Conservation (phyloP, 2,329 filamentous ascomycete genomes). For the Tolypocladium tundrense region DNA sequence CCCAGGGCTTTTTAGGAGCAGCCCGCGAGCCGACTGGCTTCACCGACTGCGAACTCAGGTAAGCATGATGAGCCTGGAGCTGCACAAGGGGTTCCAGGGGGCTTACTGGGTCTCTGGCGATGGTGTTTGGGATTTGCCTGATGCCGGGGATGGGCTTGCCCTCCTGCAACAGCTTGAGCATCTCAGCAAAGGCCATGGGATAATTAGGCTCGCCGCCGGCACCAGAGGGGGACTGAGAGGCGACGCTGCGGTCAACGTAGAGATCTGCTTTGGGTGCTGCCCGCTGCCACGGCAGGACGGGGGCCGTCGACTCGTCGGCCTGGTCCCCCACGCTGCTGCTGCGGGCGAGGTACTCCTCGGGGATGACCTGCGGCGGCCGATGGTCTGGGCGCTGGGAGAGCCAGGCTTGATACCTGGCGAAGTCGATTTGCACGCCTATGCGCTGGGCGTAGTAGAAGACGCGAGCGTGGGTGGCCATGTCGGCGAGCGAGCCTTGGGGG, state of each 20-base stretch:
- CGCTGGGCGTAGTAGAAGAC: constrained; percentile 53
- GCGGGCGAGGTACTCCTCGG: constrained; percentile 17
- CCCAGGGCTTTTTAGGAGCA: constrained; percentile 63
- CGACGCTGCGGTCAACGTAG: constrained; percentile 28
- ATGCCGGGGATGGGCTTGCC: constrained; percentile 82
- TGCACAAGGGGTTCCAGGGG: background rate
- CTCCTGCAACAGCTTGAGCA: constrained; percentile 74
- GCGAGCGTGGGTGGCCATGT: constrained; percentile 56
- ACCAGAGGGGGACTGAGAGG: constrained; percentile 9
- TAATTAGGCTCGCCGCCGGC: constrained; percentile 53
- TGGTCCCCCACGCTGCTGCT: background rate
- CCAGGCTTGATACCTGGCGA: constrained; percentile 58
- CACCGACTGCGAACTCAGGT: constrained; percentile 24
- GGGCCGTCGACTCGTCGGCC: constrained; percentile 1
- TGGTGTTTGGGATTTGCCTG: constrained; percentile 71
- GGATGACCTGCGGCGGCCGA: constrained; percentile 23
- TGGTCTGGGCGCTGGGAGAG: constrained; percentile 26
- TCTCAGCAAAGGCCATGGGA: constrained; percentile 73
- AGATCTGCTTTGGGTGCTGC: constrained; percentile 38
- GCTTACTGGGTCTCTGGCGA: constrained; percentile 60
- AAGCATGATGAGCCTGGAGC: background rate
- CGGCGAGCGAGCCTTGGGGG: constrained; percentile 38
- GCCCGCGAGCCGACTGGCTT: constrained; percentile 36
- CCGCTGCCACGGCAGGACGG: constrained; percentile 34
- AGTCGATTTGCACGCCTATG: constrained; percentile 48